Evolutionary conservation across 768 basidiomycete species (phyloP).

Genomic region (Rhizopogon salebrosus): DNA sequence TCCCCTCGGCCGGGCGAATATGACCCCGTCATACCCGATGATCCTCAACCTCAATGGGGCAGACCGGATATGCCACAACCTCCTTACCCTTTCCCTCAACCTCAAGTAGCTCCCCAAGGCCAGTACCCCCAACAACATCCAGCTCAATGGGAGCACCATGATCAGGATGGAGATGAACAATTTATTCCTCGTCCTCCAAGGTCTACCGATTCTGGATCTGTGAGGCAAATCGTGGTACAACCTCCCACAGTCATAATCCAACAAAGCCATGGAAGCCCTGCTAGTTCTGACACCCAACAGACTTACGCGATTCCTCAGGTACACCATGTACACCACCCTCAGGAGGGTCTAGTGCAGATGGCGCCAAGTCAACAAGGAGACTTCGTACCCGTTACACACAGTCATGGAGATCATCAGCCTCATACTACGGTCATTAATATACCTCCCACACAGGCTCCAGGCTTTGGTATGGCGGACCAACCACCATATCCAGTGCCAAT

Average conservation of each 20-base stretch:
- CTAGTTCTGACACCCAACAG: background rate
- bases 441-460: background rate
- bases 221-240: slow-evolving; percentile 7
- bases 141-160: slow-evolving; percentile 3
- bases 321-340: background rate
- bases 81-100: slow-evolving; percentile 22
- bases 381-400: slow-evolving; percentile 11
- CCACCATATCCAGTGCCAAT: background rate
- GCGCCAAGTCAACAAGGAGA: background rate
- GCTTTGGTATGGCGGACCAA: background rate
- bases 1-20: slow-evolving; percentile 2
- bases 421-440: slow-evolving; percentile 13
- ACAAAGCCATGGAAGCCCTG: background rate
- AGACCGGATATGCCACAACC: slow-evolving; percentile 20
- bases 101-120: slow-evolving; percentile 22
- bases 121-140: slow-evolving; percentile 6
- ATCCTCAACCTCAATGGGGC: slow-evolving; percentile 10
- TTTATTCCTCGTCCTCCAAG: slow-evolving; percentile 12
- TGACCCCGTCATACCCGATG: slow-evolving; percentile 23
- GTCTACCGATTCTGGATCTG: background rate
- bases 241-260: background rate
- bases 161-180: slow-evolving; percentile 11
- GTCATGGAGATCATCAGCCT: background rate
- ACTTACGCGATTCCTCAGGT: background rate
- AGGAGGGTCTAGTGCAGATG: background rate